Base-by-base conservation (phyloP, 2,329 filamentous ascomycete genomes). In the Amylocarpus encephaloides region DNA sequence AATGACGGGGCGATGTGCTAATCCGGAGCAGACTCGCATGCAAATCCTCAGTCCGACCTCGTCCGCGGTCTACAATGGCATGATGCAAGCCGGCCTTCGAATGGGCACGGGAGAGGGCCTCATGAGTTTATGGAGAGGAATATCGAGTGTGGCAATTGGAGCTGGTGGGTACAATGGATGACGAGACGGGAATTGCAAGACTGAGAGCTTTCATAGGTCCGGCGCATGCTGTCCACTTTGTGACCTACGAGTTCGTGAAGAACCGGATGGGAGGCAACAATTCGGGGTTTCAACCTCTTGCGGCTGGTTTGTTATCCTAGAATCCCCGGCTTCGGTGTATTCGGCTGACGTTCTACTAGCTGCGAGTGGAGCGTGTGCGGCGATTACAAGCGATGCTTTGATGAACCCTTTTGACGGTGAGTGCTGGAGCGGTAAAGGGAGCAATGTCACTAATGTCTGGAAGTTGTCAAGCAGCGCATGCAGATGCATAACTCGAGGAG, bases 391-490 rank as follows among this genome's bases (percentile, higher is more conserved):
- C 68, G 93, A 98, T 74, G 93, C 93, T 48, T 82, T 98, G 59
- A 98, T 98, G 93, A 98, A 97, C 67, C 93, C 93, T 18, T 98
- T 98, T 68, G 93, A 98, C 73, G 90, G 90, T 95, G 78, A 36
- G 26, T 18, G 43, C 12, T 30, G 9, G 16, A 39, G 22, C 22
- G 42, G 16, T 12, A 46, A 2, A 13, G 43, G 30, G 30, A 30
- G 43, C 41, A 39, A 15, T 9, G 42, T 15, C 49, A 32, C 58
- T 65, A 41, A 65, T 43, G 48, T 35, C 38, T 11, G 35, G 29
- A 64, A 96, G 93, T 98, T 55, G 95, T 98, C 75, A 98, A 98
- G 73, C 93, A 98, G 70, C 88, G 93, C 63, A 98, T 98, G 93
- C 93, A 98, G 70, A 87, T 98, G 52, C 88, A 95, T 67, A 87